A percentile compares a stretch with the other conserved stretches of the same genome.
Conservation (phyloP, 768 basidiomycete genomes). For the Neoboletus magnificus region DNA sequence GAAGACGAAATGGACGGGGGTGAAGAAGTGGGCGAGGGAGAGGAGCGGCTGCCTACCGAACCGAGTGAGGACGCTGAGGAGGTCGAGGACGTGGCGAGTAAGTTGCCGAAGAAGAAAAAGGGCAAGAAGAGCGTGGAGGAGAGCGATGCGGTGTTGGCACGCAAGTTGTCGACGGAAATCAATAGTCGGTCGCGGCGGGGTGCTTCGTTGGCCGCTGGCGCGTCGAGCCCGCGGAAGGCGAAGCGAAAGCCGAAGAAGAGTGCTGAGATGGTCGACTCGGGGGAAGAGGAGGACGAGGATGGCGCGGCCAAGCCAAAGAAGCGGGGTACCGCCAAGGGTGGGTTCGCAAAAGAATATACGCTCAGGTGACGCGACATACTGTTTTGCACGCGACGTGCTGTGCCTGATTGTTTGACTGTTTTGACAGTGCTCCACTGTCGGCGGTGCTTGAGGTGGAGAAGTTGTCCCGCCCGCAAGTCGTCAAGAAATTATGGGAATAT, state of each 20-base stretch:
- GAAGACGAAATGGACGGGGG: conserved; percentile 17
- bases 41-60: conserved; percentile 14
- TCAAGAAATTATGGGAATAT: conserved; percentile 87
- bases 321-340: conserved; percentile 57
- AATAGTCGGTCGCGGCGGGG: conserved; percentile 59
- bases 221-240: conserved; percentile 42
- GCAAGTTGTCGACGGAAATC: conserved; percentile 66
- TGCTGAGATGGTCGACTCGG: conserved; percentile 45
- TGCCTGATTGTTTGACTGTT: background rate
- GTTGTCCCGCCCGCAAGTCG: conserved; percentile 84
- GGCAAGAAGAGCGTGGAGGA: conserved; percentile 49
- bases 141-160: conserved; percentile 68
- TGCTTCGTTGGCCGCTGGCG: conserved; percentile 33
- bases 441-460: conserved; percentile 62
- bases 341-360: conserved; percentile 73
- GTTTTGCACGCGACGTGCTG: conserved; percentile 2
- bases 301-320: conserved; percentile 49
- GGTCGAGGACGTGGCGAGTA: conserved; percentile 17
- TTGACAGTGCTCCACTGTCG: conserved; percentile 64
- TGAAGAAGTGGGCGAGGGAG: conserved; percentile 16
- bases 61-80: conserved; percentile 10
- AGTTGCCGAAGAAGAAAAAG: conserved; percentile 41
- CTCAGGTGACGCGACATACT: conserved; percentile 50
- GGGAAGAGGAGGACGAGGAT: conserved; percentile 47
- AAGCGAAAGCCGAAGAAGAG: conserved; percentile 51